Evolutionary conservation across 2,329 filamentous ascomycete genomes (phyloP), one percentile per base, ranked within the genome.

Genomic region (Epicoccum sorghinum): DNA sequence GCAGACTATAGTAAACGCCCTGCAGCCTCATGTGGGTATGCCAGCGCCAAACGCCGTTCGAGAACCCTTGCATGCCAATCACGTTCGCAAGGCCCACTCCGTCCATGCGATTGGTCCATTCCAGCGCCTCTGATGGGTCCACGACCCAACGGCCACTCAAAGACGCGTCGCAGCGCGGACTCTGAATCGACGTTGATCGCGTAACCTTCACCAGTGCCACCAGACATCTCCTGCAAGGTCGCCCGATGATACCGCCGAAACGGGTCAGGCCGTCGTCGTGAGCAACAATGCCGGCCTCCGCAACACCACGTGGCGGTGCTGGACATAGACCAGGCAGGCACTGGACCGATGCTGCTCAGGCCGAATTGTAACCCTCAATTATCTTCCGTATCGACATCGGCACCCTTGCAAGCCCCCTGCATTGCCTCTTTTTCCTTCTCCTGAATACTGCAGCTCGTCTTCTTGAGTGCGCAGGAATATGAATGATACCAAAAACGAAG

Each of bases 71-170:
- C 49, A 50, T 50, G 52, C 68, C 55, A 70, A 71, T 70, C 65
- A 70, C 44, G 53, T 40, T 47, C 46, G 22, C 52, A 50, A 57
- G 47, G 14, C 52, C 59, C 56, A 49, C 43, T 54, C 48, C 46
- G 10, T 18, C 59, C 55, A 22, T 41, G 38, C 54, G 53, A 74
- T 73, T 74, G 67, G 71, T 52, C 59, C 24, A 42, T 29, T 41
- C 52, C 32, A 55, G 62, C 69, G 68, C 69, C 64, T 63, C 60
- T 47, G 56, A 58, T 47, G 36, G 45, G 33, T 51, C 54, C 62
- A 59, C 58, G 64, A 61, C 61, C 52, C 61, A 60, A 51, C 58
- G 49, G 58, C 59, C 52, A 58, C 56, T 56, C 55, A 57, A 24
- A 51, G 32, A 33, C 32, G 32, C 32, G 32, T 33, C 10, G 32